phyloP scores from a whole-genome alignment of 2,329 filamentous ascomycete species.

The Setomelanomma holmii region DNA sequence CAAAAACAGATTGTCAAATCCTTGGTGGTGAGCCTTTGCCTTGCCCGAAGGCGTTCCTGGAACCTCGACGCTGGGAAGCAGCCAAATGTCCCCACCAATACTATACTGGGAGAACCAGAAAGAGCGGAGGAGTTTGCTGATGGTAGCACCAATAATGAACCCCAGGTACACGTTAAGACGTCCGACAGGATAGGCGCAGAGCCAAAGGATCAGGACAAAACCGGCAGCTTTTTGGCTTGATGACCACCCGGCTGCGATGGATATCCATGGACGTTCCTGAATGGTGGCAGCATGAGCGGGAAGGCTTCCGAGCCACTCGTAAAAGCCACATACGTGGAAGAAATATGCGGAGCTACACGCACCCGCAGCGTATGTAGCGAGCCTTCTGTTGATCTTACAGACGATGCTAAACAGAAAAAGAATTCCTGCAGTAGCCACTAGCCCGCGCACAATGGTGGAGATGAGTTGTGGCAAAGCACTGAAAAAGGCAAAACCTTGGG shows the following conservation, averaged over 20 bases:
- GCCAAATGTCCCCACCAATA: slow-evolving; percentile 14
- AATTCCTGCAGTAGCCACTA: slow-evolving; percentile 12
- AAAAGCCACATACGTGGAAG: slow-evolving; percentile 20
- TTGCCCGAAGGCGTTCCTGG: slow-evolving; percentile 2
- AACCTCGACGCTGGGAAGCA: slow-evolving; percentile 28
- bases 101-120: slow-evolving; percentile 23
- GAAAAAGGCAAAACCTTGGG: slow-evolving; percentile 30
- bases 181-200: slow-evolving; percentile 25
- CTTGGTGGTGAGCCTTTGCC: background rate
- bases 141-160: background rate
- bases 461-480: slow-evolving; percentile 21
- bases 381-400: slow-evolving; percentile 20
- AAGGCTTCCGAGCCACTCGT: slow-evolving; percentile 16
- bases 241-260: slow-evolving; percentile 5
- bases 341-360: slow-evolving; percentile 25
- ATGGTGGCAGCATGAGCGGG: background rate
- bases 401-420: slow-evolving; percentile 19
- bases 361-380: slow-evolving; percentile 23
- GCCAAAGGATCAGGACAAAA: slow-evolving; percentile 22
- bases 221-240: slow-evolving; percentile 22
- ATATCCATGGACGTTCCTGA: background rate
- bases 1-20: no score
- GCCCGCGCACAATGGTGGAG: slow-evolving; percentile 9
- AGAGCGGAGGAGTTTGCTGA: slow-evolving; percentile 12
- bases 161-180: slow-evolving; percentile 22